Conservation (phyloP, 805 yeast species). For the Barnettozyma sucrosica region DNA sequence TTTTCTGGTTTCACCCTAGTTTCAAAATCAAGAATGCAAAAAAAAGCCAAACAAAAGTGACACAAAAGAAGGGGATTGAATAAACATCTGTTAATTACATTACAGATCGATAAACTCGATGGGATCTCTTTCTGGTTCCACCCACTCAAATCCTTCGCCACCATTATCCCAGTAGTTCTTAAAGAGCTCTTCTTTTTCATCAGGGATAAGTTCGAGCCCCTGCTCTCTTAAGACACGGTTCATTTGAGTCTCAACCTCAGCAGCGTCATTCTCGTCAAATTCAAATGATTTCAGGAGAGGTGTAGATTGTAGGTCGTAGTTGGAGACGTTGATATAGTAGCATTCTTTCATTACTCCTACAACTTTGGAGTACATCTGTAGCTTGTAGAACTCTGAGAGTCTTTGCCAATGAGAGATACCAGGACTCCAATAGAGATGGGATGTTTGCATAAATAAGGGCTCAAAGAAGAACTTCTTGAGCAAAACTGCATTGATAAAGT, state of each 20-base stretch:
- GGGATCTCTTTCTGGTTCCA: slow-evolving; percentile 12
- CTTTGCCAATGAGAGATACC: slow-evolving; percentile 5
- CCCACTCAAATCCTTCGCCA: slow-evolving; percentile 12
- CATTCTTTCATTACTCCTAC: slow-evolving; percentile 6
- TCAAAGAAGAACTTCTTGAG: slow-evolving; percentile 2
- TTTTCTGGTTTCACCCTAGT: not conserved
- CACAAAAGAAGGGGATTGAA: not conserved
- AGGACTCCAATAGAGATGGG: not conserved
- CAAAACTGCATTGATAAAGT: not conserved
- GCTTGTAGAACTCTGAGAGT: not conserved
- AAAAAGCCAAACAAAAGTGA: not conserved
- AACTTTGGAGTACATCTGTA: slow-evolving; percentile 4
- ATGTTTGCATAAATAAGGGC: not conserved
- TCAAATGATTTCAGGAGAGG: slow-evolving; percentile 1
- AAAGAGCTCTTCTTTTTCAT: slow-evolving; percentile 5
- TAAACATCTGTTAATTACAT: not conserved
- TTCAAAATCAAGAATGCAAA: not conserved
- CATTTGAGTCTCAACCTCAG: not conserved
- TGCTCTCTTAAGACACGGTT: slow-evolving; percentile 2
- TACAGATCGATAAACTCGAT: slow-evolving; percentile 6
- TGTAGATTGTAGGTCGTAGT: slow-evolving; percentile 3
- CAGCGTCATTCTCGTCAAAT: not conserved
- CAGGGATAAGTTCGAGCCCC: slow-evolving; percentile 4
- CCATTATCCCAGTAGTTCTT: slow-evolving; percentile 9
- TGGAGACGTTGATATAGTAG: slow-evolving; percentile 7